Conservation (phyloP, 148 eudicot genomes). For the Chenopodium quinoa region DNA sequence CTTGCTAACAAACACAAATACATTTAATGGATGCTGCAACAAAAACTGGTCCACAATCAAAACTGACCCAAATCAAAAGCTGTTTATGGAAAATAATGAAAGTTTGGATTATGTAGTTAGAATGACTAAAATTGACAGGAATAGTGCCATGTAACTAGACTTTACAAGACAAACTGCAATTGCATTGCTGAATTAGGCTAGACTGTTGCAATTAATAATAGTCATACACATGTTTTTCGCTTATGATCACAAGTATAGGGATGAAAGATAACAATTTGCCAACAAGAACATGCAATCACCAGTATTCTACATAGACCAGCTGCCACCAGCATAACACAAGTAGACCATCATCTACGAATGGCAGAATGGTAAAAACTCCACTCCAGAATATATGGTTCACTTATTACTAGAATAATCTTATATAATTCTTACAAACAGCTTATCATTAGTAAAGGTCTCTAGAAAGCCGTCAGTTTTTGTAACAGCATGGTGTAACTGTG, state of each 20-base stretch:
- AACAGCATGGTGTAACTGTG: background rate
- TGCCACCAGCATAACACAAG: background rate
- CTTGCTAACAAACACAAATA: background rate
- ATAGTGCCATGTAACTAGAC: background rate
- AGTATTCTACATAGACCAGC: background rate
- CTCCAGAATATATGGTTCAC: background rate
- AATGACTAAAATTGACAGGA: background rate
- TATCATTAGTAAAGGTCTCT: background rate
- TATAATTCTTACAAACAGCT: background rate
- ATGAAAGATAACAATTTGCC: background rate
- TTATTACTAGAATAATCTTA: background rate
- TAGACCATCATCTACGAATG: background rate
- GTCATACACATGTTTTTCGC: background rate
- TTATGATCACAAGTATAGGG: background rate
- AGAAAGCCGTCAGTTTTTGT: background rate
- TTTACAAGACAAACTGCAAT: background rate
- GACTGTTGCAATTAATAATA: background rate
- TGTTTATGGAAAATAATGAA: background rate
- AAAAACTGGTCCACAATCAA: background rate
- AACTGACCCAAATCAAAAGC: background rate
- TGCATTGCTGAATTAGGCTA: background rate
- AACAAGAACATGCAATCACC: background rate
- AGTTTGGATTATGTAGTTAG: background rate
- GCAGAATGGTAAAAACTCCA: background rate
- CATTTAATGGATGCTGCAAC: background rate